phyloP scores from a whole-genome alignment of 768 basidiomycete genomes.

The Russula griseocarnosa region DNA sequence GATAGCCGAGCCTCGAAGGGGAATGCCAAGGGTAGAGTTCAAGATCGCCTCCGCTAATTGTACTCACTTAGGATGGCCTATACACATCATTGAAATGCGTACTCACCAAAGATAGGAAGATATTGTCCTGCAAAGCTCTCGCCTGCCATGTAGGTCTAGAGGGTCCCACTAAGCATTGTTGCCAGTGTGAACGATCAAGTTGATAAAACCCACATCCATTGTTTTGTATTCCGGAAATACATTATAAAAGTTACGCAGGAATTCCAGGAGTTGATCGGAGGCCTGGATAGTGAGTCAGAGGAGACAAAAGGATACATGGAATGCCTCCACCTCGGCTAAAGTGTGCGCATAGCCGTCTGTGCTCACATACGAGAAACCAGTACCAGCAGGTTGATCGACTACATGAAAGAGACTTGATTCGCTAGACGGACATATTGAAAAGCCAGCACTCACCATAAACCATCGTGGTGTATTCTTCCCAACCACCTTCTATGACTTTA shows the following conservation, averaged over 20 bases:
- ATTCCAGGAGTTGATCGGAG: constrained; percentile 72
- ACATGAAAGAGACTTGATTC: constrained; percentile 11
- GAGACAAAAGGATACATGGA: neutral
- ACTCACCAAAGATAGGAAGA: constrained; percentile 88
- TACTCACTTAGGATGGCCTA: constrained; percentile 1
- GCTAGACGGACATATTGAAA: neutral
- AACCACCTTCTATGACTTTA: constrained; percentile 76
- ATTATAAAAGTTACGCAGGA: constrained; percentile 81
- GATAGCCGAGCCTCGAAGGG: constrained; percentile 78
- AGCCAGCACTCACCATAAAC: constrained; percentile 68
- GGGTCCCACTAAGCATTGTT: neutral
- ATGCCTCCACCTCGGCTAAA: constrained; percentile 53
- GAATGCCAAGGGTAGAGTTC: constrained; percentile 52
- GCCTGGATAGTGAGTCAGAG: constrained; percentile 46
- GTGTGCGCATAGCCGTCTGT: constrained; percentile 83
- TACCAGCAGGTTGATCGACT: constrained; percentile 99
- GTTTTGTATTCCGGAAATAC: constrained; percentile 85
- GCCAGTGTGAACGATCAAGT: constrained; percentile 1
- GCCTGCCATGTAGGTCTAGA: constrained; percentile 89
- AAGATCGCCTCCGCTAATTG: constrained; percentile 71
- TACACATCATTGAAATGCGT: neutral
- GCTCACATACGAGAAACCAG: constrained; percentile 86
- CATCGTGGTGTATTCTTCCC: constrained; percentile 96
- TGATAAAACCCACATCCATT: constrained; percentile 64
- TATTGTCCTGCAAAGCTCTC: constrained; percentile 98